Evolutionary conservation across 73 alveolate genomes (phyloP).

Genomic region (Diophrys appendiculata): DNA sequence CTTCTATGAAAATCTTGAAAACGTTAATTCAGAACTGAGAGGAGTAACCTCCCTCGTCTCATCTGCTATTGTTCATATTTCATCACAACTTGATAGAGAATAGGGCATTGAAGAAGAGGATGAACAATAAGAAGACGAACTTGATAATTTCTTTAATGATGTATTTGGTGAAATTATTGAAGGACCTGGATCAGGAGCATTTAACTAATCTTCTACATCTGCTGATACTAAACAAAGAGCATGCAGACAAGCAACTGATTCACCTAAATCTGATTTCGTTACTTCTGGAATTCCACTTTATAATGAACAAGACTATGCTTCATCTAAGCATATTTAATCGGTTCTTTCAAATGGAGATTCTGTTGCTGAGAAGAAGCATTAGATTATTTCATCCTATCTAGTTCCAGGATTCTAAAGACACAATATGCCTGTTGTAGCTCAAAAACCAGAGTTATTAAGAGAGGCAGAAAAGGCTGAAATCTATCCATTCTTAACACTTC

Average conservation of each 20-base stretch:
- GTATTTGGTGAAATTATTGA: background rate
- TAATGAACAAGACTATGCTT: too few relatives aligned
- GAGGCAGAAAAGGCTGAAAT: conserved; percentile 68
- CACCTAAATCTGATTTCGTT: too few relatives aligned
- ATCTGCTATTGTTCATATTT: conserved; percentile 4
- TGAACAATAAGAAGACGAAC: conserved; percentile 11
- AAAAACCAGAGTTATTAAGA: conserved; percentile 70
- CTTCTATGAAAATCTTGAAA: conserved; percentile 1
- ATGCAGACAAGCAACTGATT: background rate
- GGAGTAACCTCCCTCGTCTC: conserved; percentile 14
- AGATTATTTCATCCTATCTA: background rate
- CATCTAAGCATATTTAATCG: too few relatives aligned
- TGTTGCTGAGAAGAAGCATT: conserved; percentile 23
- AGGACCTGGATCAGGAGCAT: conserved; percentile 1
- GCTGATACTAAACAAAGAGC: background rate
- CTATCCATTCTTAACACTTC: conserved; percentile 79
- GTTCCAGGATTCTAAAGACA: conserved; percentile 84
- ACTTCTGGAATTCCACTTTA: too few relatives aligned
- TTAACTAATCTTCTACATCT: background rate
- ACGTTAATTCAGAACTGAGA: conserved; percentile 8
- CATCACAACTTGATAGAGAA: conserved; percentile 12
- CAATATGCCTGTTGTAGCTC: conserved; percentile 83
- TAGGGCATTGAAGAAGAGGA: conserved; percentile 6
- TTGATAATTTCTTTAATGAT: conserved; percentile 7
- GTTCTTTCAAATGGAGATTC: background rate